phyloP scores from a whole-genome alignment of 2,329 filamentous ascomycete species.

The Aspergillus sp. region DNA sequence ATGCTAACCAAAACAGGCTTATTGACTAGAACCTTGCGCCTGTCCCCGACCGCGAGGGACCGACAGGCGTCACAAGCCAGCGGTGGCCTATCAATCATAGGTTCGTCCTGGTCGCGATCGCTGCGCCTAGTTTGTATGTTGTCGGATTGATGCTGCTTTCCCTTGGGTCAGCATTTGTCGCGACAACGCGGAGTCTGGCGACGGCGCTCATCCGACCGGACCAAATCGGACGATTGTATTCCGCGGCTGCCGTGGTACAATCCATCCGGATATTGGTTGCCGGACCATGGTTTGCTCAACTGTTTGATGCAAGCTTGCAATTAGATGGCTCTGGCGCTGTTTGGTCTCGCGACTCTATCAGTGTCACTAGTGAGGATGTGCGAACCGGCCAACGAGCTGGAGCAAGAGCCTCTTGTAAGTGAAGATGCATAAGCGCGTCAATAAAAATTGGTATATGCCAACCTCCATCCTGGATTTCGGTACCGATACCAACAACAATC shows the following conservation, averaged over 20 bases:
- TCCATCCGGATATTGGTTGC: constrained; percentile 17
- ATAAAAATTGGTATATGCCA: neutral
- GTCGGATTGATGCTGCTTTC: constrained; percentile 18
- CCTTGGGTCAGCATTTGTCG: constrained; percentile 17
- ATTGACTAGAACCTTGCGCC: constrained; percentile 9
- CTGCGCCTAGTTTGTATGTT: constrained; percentile 7
- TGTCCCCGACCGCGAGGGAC: constrained; percentile 17
- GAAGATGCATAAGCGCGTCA: neutral
- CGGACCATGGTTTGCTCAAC: constrained; percentile 20
- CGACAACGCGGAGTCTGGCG: constrained; percentile 19
- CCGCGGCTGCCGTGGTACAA: constrained; percentile 17
- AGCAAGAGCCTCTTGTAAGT: neutral
- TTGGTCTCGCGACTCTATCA: constrained; percentile 8
- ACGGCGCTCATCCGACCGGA: constrained; percentile 19
- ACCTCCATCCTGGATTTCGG: neutral
- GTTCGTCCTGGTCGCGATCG: constrained; percentile 13
- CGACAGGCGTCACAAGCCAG: constrained; percentile 14
- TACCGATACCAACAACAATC: neutral
- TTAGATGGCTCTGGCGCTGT: constrained; percentile 21
- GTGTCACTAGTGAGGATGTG: neutral
- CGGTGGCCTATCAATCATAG: constrained; percentile 14
- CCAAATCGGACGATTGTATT: constrained; percentile 23
- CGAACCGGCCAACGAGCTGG: neutral
- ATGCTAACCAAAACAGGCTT: constrained; percentile 16
- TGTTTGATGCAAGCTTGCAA: constrained; percentile 20